Evolutionary conservation across 1,139 yeast species (phyloP), one percentile per base, ranked within the genome.

Genomic region (Candida sanyaensis): DNA sequence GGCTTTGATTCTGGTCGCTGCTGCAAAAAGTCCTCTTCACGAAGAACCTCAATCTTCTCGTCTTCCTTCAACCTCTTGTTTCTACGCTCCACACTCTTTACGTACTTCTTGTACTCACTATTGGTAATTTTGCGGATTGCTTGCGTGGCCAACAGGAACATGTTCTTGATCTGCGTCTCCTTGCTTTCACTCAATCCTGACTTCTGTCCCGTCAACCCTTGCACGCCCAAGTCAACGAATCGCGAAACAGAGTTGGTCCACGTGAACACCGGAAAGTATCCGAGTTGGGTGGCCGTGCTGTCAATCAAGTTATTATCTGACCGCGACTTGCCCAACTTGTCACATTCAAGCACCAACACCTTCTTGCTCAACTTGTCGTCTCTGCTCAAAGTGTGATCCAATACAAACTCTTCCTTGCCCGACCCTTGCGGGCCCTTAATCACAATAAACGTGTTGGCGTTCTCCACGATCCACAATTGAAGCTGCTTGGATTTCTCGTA

Each of bases 361-460:
- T 85, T 84, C 17, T 73, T 69, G 37, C 85, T 75, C 33, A 70
- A 58, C 4, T 57, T 54, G 2, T 63, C 63, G 50, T 73, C 77
- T 31, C 70, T 80, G 39, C 73, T 69, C 42, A 90, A 71, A 1
- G 88, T 85, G 60, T 86, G 83, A 44, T 85, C 84, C 62, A 84
- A 72, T 3, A 93, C 91, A 53, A 93, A 73, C 51, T 86, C 95
- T 52, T 84, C 81, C 58, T 93, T 93, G 12, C 99, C 99, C 24
- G 96, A 84, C 6, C 99, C 99, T 55, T 90, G 80, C 2, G 99
- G 99, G 3, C 99, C 99, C 54, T 86, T 83, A 1, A 93, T 86
- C 3, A 93, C 82, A 33, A 92, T 90, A 62, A 91, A 93, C 2
- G 97, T 89, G 50, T 69, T 71, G n/a, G 82, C 81, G 52, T 88